Conservation (phyloP, 2,329 filamentous ascomycete species). For the Penicillium sp. region DNA sequence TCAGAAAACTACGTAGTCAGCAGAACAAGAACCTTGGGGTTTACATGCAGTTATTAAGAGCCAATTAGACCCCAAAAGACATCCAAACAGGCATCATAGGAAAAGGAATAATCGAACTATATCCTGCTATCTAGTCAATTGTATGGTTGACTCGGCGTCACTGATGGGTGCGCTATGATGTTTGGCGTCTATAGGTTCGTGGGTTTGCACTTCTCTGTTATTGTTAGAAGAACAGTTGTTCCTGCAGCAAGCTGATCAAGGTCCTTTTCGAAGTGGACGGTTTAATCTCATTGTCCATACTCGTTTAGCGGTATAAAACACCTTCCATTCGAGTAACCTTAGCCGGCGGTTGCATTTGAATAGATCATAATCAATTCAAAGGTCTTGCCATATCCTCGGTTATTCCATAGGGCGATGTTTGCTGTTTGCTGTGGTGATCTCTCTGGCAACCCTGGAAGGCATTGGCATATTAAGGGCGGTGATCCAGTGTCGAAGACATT, state of each 20-base stretch:
- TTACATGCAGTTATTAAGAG: neutral
- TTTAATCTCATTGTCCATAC: neutral
- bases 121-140: neutral
- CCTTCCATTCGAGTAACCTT: neutral
- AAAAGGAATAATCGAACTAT: neutral
- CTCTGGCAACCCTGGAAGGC: neutral
- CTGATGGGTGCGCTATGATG: neutral
- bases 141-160: neutral
- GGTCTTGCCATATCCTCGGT: neutral
- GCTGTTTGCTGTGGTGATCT: neutral
- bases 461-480: neutral
- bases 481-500: neutral
- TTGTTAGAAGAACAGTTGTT: neutral
- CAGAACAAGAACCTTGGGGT: neutral
- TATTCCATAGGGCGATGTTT: neutral
- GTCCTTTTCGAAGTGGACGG: neutral
- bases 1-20: neutral
- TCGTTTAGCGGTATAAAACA: neutral
- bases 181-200: neutral
- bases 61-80: neutral
- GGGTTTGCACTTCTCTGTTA: neutral
- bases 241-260: neutral
- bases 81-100: neutral
- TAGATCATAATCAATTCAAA: neutral
- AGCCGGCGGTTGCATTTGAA: neutral